Percentiles rank a stretch among this genome's conserved stretches.
Conservation (phyloP, 2,329 filamentous ascomycete genomes). For the Ophiobolus disseminans region DNA sequence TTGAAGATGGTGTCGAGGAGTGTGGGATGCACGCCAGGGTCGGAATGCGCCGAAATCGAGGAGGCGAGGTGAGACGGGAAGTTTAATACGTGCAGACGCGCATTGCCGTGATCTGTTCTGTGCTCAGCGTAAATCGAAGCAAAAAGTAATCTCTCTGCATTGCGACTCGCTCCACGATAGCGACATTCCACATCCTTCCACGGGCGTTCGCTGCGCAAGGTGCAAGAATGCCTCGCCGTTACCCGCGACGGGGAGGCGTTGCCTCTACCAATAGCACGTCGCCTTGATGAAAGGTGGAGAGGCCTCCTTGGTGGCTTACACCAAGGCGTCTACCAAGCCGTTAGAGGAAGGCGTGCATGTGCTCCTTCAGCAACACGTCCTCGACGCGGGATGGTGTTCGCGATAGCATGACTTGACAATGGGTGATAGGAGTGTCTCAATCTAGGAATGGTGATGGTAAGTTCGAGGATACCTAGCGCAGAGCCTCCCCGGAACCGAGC, state of each 20-base stretch:
- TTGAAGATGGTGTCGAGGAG: neutral
- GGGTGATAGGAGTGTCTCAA: neutral
- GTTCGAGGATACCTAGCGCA: neutral
- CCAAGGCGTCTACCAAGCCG: constrained; percentile 14
- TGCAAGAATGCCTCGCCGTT: constrained; percentile 7
- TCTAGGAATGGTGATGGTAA: neutral
- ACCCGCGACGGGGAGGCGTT: constrained; percentile 11
- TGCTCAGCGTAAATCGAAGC: constrained; percentile 6
- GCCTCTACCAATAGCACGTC: constrained; percentile 3
- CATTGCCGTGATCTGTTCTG: neutral
- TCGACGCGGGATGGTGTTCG: neutral
- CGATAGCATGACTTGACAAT: neutral
- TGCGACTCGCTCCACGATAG: constrained; percentile 1
- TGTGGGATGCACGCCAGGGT: constrained; percentile 4
- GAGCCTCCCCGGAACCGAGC: neutral
- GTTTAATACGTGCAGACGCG: constrained; percentile 8
- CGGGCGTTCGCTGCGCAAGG: neutral
- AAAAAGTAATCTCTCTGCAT: constrained; percentile 5
- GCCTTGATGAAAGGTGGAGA: neutral
- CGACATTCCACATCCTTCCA: neutral
- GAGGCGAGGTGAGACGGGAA: constrained; percentile 14
- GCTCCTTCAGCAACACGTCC: constrained; percentile 6
- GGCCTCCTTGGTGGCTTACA: constrained; percentile 18
- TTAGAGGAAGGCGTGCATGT: constrained; percentile 17
- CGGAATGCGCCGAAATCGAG: constrained; percentile 2